Evolutionary conservation across 768 basidiomycete genomes (phyloP).

Genomic region (Dentipellis fragilis): DNA sequence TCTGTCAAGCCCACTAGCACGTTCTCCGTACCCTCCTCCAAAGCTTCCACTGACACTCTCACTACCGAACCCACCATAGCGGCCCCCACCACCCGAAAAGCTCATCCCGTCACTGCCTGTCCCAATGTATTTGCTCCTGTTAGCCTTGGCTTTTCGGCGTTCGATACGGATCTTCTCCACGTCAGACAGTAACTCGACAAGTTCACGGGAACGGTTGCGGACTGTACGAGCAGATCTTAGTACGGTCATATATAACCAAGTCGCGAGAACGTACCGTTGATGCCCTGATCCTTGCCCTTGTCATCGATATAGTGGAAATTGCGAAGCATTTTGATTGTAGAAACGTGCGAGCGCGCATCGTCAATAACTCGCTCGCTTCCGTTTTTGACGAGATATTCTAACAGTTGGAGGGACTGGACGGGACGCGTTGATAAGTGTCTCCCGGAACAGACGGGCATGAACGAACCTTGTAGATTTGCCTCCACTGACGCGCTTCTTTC

Average conservation of each 20-base stretch:
- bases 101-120: constrained; percentile 73
- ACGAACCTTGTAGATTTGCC: constrained; percentile 93
- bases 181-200: constrained; percentile 86
- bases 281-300: constrained; percentile 95
- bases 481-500: constrained; percentile 96
- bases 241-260: neutral
- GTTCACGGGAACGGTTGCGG: constrained; percentile 86
- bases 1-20: constrained; percentile 30
- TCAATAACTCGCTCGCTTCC: constrained; percentile 97
- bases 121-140: constrained; percentile 84
- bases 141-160: constrained; percentile 85
- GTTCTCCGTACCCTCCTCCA: constrained; percentile 30
- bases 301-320: constrained; percentile 99
- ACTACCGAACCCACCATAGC: constrained; percentile 65
- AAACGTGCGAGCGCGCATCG: constrained; percentile 89
- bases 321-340: constrained; percentile 93
- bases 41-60: constrained; percentile 29
- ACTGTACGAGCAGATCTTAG: constrained; percentile 38
- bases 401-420: constrained; percentile 73
- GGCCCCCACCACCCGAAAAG: constrained; percentile 45
- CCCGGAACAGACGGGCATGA: neutral
- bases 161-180: constrained; percentile 85
- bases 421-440: neutral
- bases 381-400: constrained; percentile 94
- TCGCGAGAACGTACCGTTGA: constrained; percentile 63